These are phyloP conservation scores for Fusarium phyllophilum DNA, from an alignment of 2,329 filamentous ascomycete genomes.

Conservation along the genomic window DNA sequence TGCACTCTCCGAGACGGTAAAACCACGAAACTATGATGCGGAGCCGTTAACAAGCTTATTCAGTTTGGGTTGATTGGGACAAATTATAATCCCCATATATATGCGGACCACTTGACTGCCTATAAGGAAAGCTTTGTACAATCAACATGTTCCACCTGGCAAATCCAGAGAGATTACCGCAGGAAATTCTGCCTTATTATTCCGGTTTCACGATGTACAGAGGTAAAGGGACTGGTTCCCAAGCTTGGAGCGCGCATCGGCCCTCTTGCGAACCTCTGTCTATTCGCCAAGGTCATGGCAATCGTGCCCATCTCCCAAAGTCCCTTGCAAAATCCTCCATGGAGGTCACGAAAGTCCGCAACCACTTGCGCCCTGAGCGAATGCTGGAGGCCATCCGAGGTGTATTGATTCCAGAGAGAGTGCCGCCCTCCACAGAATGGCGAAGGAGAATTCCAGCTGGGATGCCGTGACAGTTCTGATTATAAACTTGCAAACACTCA, in stretches of 20 bases:
- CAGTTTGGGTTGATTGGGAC: background rate
- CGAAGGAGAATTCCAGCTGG: no score
- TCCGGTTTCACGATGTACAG: no score
- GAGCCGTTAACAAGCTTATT: background rate
- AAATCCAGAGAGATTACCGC: background rate
- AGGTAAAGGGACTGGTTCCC: no score
- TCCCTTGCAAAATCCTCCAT: background rate
- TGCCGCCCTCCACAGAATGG: no score
- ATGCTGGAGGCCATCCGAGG: background rate
- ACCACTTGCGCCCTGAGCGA: background rate
- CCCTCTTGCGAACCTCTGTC: no score
- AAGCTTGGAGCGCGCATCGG: no score
- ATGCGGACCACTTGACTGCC: background rate
- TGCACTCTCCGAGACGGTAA: background rate
- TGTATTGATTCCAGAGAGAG: no score
- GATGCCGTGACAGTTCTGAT: no score
- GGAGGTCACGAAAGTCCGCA: background rate
- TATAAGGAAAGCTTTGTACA: background rate
- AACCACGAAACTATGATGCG: background rate
- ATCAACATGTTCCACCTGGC: background rate
- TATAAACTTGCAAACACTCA: rapidly evolving
- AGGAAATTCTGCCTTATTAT: no score
- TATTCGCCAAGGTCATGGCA: no score
- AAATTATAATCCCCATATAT: background rate
- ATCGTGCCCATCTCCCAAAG: no score